phyloP scores from a whole-genome alignment of 495 filamentous ascomycete genomes.

The Penicillium verhagenii region DNA sequence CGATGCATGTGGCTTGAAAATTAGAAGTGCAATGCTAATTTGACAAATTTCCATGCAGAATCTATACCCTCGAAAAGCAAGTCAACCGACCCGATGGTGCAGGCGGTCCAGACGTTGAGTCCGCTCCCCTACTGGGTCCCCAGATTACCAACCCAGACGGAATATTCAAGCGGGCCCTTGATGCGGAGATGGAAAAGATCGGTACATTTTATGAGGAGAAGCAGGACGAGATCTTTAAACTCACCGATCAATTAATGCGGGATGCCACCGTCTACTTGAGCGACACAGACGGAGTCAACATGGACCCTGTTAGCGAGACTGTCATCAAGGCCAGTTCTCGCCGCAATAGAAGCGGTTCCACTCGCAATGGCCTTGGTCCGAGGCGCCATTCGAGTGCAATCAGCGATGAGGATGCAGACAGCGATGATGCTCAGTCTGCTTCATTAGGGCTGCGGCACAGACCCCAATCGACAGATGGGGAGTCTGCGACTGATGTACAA shows the following conservation, averaged over 20 bases:
- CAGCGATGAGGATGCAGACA: conserved; percentile 64
- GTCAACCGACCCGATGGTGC: conserved; percentile 54
- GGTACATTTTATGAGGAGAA: conserved; percentile 85
- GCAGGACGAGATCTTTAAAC: conserved; percentile 78
- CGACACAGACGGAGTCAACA: conserved; percentile 56
- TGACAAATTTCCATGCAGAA: conserved; percentile 49
- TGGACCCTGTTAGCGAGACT: conserved; percentile 52
- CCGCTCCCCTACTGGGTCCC: conserved; percentile 71
- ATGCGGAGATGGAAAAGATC: conserved; percentile 90
- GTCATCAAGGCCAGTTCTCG: conserved; percentile 45
- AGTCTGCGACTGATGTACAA: conserved; percentile 37
- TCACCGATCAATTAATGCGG: conserved; percentile 70
- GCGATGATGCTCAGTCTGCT: conserved; percentile 35
- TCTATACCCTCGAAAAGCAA: conserved; percentile 86
- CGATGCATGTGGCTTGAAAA: not conserved
- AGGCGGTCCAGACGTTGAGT: conserved; percentile 66
- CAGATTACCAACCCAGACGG: conserved; percentile 64
- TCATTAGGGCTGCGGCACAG: conserved; percentile 10
- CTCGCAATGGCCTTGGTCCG: conserved; percentile 38
- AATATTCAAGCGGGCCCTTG: conserved; percentile 75
- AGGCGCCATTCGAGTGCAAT: conserved; percentile 48
- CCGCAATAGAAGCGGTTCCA: conserved; percentile 44
- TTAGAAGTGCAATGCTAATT: conserved; percentile 24
- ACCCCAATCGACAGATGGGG: conserved; percentile 29
- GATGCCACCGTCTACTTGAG: conserved; percentile 73